Percentiles rank a stretch among this genome's conserved stretches.
Evolutionary conservation across 352 stramenopile species (phyloP).

Genomic region (Phytophthora europaea): DNA sequence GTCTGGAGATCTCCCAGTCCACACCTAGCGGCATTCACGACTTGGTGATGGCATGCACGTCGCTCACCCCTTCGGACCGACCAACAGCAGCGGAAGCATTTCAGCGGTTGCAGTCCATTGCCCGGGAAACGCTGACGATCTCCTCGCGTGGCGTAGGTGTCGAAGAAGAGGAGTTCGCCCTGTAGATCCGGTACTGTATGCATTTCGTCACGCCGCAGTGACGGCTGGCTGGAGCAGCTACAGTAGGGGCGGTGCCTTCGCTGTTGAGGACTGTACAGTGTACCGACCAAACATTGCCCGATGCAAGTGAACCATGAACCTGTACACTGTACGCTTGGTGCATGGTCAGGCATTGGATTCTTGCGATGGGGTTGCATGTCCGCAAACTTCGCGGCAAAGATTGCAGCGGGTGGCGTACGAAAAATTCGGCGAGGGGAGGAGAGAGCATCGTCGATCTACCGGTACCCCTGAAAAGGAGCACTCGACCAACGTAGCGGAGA

Average conservation of each 20-base stretch:
- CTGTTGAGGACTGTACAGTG: neutral
- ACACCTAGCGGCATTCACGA: conserved; percentile 38
- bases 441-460: neutral
- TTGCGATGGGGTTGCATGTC: conserved; percentile 22
- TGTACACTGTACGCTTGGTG: conserved; percentile 8
- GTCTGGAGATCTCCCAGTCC: conserved; percentile 43
- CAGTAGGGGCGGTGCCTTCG: conserved; percentile 5
- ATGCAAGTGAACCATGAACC: neutral
- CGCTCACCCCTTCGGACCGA: conserved; percentile 40
- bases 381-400: conserved; percentile 2
- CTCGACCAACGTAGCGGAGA: conserved; percentile 6
- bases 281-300: neutral
- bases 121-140: conserved; percentile 36
- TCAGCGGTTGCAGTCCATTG: conserved; percentile 42
- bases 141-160: conserved; percentile 29
- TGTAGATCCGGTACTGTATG: conserved; percentile 33
- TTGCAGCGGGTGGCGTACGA: conserved; percentile 4
- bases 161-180: conserved; percentile 33
- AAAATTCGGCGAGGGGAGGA: conserved; percentile 16
- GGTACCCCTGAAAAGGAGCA: neutral
- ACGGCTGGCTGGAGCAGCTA: neutral
- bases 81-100: conserved; percentile 48
- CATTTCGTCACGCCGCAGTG: conserved; percentile 22
- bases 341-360: conserved; percentile 20
- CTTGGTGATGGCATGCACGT: conserved; percentile 46